Base-by-base conservation (phyloP, 2,329 filamentous ascomycete species). In the Sarocladium brachiariae region DNA sequence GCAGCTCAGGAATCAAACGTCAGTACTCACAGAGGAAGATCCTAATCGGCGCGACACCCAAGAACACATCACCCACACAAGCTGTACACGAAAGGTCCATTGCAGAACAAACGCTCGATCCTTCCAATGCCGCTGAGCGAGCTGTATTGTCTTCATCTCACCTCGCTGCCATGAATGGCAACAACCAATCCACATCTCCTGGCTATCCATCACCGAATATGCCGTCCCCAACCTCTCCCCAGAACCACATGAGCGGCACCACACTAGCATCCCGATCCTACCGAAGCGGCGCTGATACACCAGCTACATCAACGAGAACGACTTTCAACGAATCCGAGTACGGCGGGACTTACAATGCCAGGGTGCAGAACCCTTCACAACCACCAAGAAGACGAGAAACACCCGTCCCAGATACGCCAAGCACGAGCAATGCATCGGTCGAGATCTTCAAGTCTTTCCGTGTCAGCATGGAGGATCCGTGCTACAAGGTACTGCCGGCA, bases 391-490 rank as follows among this genome's bases (percentile, higher is more conserved):
- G 81, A 43, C 74, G 77, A 56, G 80, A 81, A 62, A 84, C 80
- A 1, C 81, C 81, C 1, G 78, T 77, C 2, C 78, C 79, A 18
- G 80, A 84, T 55, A 83, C 80, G 1, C 78, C 80, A 1, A 75
- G 72, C 52, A 68, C 72, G 23, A 74, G 72, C 60, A 77, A 77
- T 53, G 72, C 77, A 11, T 81, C 80, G 1, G 91, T 96, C 53
- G 93, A 99, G 68, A 96, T 99, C 53, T 97, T 97, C 82, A 99
- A 99, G 67, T 95, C 89, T 1, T 99, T 99, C 78, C 85, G 92
- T 34, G 93, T 99, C 55, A 93, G 88, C 64, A 95, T 97, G 80
- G 93, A 99, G 59, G 93, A 99, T 63, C 93, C 93, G 2, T 99
- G 93, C 71, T 87, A 96, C 73, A 96, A 96, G 66, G 93, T 99